Evolutionary conservation across 2,329 filamentous ascomycete species (phyloP).

Genomic region (Aspergillus pseudoviridinutans): DNA sequence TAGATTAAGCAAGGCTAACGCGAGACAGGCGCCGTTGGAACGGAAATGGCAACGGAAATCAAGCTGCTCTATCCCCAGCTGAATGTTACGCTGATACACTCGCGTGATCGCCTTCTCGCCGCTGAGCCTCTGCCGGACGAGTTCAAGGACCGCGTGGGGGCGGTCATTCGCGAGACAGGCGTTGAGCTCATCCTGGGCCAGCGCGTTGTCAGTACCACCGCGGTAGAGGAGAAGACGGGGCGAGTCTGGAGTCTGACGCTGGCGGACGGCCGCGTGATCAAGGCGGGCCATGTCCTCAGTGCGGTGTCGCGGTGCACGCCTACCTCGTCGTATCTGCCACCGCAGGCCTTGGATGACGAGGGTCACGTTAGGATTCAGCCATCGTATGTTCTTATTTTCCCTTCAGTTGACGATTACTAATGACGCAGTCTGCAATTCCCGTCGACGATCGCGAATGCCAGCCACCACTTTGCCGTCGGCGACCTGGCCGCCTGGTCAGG

Average conservation of each 20-base stretch:
- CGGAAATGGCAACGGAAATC: conserved; percentile 77
- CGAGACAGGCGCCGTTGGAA: conserved; percentile 63
- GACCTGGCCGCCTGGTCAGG: conserved; percentile 69
- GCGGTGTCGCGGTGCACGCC: conserved; percentile 63
- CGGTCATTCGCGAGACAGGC: conserved; percentile 57
- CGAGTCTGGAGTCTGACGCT: conserved; percentile 49
- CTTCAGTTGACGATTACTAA: not conserved
- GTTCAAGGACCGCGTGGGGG: conserved; percentile 57
- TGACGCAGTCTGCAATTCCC: conserved; percentile 53
- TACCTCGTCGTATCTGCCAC: conserved; percentile 60
- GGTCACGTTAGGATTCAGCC: conserved; percentile 62
- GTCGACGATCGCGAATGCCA: conserved; percentile 52
- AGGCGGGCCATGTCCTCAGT: conserved; percentile 63
- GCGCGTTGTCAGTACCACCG: conserved; percentile 23
- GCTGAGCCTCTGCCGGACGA: conserved; percentile 68
- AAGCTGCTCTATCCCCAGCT: conserved; percentile 63
- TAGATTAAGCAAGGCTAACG: not conserved
- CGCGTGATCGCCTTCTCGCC: conserved; percentile 64
- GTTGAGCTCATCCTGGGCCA: conserved; percentile 43
- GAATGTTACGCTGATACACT: conserved; percentile 71
- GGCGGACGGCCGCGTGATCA: conserved; percentile 56
- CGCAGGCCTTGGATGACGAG: conserved; percentile 56
- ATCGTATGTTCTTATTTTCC: conserved; percentile 28
- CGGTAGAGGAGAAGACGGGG: conserved; percentile 10
- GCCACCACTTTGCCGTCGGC: conserved; percentile 64